Base-by-base conservation (phyloP, 805 yeast species). In the Jamesozyma piceae region DNA sequence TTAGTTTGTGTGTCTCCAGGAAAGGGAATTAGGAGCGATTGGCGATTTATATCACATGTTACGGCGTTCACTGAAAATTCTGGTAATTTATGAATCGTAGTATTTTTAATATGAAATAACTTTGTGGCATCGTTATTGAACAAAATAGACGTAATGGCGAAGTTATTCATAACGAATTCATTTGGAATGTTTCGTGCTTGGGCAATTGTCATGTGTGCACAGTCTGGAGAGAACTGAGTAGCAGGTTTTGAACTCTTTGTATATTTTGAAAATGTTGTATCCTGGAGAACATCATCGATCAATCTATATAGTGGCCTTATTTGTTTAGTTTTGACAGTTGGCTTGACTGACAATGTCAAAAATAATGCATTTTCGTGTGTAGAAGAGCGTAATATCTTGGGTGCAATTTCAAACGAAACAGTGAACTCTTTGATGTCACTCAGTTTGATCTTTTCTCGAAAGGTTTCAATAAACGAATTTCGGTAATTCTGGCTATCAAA, bases 401-500 rank as follows among this genome's bases (percentile, higher is more conserved):
- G 41, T 41, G n/a, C 26, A 2, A 11, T 3, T 14, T 37, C 39
- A 19, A 46, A 32, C 13, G 29, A 17, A 3, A 43, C 5, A 3
- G 18, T 18, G 29, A 46, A 46, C 9, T 41, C 39, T 30, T 18
- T 28, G 5, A 43, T 6, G 10, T 24, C 11, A 24, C 11, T 8
- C 11, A 8, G 28, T 24, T 24, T 27, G 17, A 45, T 17, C 8
- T 11, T 29, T 2, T 11, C 2, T 19, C 33, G 14, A 6, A 32
- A n/a, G 1, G 17, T 15, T 1, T 37, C 10, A 14, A 37, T 22
- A 5, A 48, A 42, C 4, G 3, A 10, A 14, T 54, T 47, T 22
- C 59, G 41, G 19, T 50, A 45, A 2, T 19, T 32, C 17, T 42
- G 44, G 20, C 37, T 33, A 4, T 34, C 31, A 31, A 31, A 31